Conservation (phyloP, 2,329 filamentous ascomycete species). For the Apiospora rasikravindrae region DNA sequence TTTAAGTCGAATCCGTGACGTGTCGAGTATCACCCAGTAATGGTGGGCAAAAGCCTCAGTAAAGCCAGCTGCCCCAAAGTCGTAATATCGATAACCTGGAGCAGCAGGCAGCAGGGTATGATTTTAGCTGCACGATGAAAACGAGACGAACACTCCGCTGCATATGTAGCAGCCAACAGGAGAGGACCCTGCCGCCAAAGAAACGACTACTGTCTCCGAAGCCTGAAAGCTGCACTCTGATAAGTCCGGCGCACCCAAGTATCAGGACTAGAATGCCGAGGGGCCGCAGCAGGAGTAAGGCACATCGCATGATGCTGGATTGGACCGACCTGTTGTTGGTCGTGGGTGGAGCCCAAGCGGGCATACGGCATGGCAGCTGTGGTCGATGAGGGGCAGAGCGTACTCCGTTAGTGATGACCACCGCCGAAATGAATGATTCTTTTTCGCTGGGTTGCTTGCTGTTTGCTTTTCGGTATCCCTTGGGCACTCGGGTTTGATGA, state of each 20-base stretch:
- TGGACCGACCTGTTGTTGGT: slow-evolving; percentile 3
- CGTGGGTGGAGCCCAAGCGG: neutral
- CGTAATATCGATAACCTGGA: slow-evolving; percentile 12
- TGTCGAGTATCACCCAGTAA: slow-evolving; percentile 16
- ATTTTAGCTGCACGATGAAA: neutral
- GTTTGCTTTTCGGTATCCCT: neutral
- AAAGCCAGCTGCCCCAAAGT: slow-evolving; percentile 2
- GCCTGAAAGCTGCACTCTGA: slow-evolving; percentile 9
- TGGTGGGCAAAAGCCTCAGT: neutral
- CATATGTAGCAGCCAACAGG: slow-evolving; percentile 3
- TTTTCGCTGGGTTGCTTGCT: neutral
- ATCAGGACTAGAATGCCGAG: slow-evolving; percentile 9
- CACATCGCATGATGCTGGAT: slow-evolving; percentile 13
- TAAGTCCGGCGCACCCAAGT: slow-evolving; percentile 7
- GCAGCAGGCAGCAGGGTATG: slow-evolving; percentile 14
- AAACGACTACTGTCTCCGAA: slow-evolving; percentile 14
- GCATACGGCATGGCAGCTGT: slow-evolving; percentile 4
- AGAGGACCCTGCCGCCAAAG: slow-evolving; percentile 5
- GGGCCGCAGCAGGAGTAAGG: neutral
- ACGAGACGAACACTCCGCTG: neutral
- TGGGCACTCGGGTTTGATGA: neutral
- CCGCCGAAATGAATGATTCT: slow-evolving; percentile 5
- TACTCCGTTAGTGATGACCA: slow-evolving; percentile 8
- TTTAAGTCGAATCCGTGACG: slow-evolving; percentile 6
- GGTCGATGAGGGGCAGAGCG: slow-evolving; percentile 2